These are phyloP conservation scores for Clarireedia sp. DNA, from an alignment of 2,329 filamentous ascomycete genomes.

Conservation along the genomic window DNA sequence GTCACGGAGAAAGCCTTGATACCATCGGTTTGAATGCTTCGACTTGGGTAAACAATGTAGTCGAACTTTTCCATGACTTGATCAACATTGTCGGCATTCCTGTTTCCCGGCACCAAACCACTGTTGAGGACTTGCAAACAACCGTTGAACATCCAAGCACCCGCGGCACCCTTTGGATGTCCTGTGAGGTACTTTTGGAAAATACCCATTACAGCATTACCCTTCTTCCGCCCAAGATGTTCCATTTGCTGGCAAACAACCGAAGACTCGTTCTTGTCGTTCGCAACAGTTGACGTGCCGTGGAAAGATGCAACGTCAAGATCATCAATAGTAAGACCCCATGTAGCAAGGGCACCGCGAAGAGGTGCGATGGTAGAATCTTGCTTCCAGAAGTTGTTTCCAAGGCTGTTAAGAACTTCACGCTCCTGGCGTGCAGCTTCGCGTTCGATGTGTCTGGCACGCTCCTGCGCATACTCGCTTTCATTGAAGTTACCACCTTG, in stretches of 20 bases:
- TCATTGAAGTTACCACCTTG: constrained; percentile 70
- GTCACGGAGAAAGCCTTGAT: constrained; percentile 98
- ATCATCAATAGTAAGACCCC: constrained; percentile 96
- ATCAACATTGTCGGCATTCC: constrained; percentile 96
- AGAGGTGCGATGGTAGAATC: constrained; percentile 90
- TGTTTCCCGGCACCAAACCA: constrained; percentile 91
- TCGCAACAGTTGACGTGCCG: constrained; percentile 95
- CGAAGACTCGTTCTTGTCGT: constrained; percentile 99
- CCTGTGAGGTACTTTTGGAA: constrained; percentile 99
- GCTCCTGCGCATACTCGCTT: constrained; percentile 77
- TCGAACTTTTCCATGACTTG: constrained; percentile 96
- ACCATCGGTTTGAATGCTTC: constrained; percentile 92
- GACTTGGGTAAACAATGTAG: constrained; percentile 93
- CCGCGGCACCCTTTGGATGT: constrained; percentile 97
- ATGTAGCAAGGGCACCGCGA: constrained; percentile 90
- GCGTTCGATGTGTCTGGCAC: constrained; percentile 75
- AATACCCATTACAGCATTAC: constrained; percentile 90
- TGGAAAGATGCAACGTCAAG: constrained; percentile 96
- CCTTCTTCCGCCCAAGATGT: constrained; percentile 91
- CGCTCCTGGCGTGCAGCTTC: constrained; percentile 87
- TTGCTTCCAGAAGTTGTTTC: constrained; percentile 99
- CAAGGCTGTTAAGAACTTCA: constrained; percentile 83
- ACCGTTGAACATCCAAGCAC: constrained; percentile 99
- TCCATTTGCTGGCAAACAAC: constrained; percentile 94
- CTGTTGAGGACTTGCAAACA: constrained; percentile 91